Percentiles rank a stretch among this genome's conserved stretches.
Evolutionary conservation across 2,329 filamentous ascomycete species (phyloP).

Genomic region (Albophoma yamanashiensis): DNA sequence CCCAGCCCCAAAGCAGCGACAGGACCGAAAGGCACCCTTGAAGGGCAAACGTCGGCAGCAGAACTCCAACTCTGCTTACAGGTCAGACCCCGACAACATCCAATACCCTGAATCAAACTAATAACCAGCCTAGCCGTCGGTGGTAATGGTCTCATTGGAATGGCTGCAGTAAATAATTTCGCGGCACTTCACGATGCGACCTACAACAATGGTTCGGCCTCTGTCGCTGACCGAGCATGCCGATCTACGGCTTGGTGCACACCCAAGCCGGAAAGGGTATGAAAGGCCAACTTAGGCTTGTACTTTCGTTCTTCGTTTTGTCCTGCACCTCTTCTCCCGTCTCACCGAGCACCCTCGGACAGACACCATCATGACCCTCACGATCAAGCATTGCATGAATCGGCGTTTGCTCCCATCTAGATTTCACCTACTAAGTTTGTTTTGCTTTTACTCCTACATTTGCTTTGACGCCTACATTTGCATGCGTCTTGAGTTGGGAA

Average conservation of each 20-base stretch:
- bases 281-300: not conserved
- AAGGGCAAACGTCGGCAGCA: constrained; percentile 20
- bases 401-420: constrained; percentile 14
- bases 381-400: constrained; percentile 15
- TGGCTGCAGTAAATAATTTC: no score
- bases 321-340: not conserved
- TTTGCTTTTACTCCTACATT: not conserved
- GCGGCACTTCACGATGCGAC: not conserved
- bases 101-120: not conserved
- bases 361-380: constrained; percentile 12
- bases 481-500: not conserved
- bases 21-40: constrained; percentile 6
- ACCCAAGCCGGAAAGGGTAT: not conserved
- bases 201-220: not conserved
- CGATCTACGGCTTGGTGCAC: not conserved
- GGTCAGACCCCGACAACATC: constrained; percentile 13
- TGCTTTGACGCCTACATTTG: not conserved
- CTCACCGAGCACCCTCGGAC: not conserved
- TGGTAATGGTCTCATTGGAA: constrained; percentile 14
- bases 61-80: constrained; percentile 26
- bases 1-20: constrained; percentile 9
- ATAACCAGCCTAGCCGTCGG: constrained; percentile 17
- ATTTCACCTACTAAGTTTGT: constrained; percentile 15
- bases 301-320: not conserved
- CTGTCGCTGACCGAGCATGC: not conserved